phyloP scores from a whole-genome alignment of 805 yeast genomes.

The Candida jianshihensis region DNA sequence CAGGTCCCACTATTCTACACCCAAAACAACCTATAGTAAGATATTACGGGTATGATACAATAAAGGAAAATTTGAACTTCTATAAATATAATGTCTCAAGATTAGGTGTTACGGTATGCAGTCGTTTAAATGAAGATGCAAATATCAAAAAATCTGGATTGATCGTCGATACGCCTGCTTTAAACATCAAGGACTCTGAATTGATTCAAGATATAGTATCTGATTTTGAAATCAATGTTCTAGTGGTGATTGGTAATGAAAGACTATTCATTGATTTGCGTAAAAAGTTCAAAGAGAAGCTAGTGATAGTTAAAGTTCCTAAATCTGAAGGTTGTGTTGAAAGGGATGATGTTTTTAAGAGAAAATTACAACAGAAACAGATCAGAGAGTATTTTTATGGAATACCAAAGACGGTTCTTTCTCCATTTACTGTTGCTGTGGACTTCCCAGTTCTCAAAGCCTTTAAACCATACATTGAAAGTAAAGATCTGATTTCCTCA shows the following conservation, averaged over 20 bases:
- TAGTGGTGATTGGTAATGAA: slow-evolving; percentile 75
- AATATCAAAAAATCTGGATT: slow-evolving; percentile 44
- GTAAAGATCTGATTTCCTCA: slow-evolving; percentile 13
- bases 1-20: slow-evolving; percentile 70
- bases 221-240: slow-evolving; percentile 48
- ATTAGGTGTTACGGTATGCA: slow-evolving; percentile 29
- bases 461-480: slow-evolving; percentile 41
- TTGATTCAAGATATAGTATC: slow-evolving; percentile 51
- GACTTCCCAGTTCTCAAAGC: slow-evolving; percentile 55
- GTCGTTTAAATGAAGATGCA: slow-evolving; percentile 44
- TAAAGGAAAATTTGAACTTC: slow-evolving; percentile 40
- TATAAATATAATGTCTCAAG: slow-evolving; percentile 21
- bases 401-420: slow-evolving; percentile 49
- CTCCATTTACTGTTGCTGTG: slow-evolving; percentile 81
- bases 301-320: slow-evolving; percentile 47
- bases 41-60: slow-evolving; percentile 63
- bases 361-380: slow-evolving; percentile 67
- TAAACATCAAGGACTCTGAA: slow-evolving; percentile 41
- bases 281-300: slow-evolving; percentile 37
- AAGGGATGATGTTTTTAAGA: slow-evolving; percentile 56
- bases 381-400: slow-evolving; percentile 93
- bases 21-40: slow-evolving; percentile 89
- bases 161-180: slow-evolving; percentile 70
- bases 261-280: slow-evolving; percentile 56
- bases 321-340: slow-evolving; percentile 75